Base-by-base conservation (phyloP, 768 basidiomycete species). In the Mrakia hoshinonis region DNA sequence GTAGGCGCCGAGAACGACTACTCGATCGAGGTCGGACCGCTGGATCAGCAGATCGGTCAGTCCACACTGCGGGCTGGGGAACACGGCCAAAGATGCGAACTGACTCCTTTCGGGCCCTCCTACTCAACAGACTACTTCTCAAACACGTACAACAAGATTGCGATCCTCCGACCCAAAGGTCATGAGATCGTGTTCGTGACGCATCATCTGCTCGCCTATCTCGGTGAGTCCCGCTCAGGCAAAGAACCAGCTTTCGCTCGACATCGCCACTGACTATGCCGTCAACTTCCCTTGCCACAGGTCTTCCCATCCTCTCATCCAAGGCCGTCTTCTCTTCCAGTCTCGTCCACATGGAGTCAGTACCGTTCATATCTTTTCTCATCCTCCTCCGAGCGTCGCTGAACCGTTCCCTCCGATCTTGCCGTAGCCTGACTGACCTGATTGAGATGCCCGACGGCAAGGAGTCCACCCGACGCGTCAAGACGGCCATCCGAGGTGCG, bases 121-220 rank as follows among this genome's bases (percentile, higher is more conserved):
- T 36, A 31, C 20, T 18, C 26, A 31, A 0, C 51, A 69, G 62
- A 69, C 62, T n/a, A 20, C 24, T 69, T 69, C 48, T 51, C 51
- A 18, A 43, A 29, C 20, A 68, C 67, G 15, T 68, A 68, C 61
- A 48, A 12, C 48, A 47, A 51, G 48, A 34, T 69, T 20, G 34
- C 62, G 34, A 46, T 69, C 31, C 36, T 69, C 31, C 47, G 68
- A 49, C 46, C 68, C 22, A 69, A 69, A 26, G 36, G 34, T 7
- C 68, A 54, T 4, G 68, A 69, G 60, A 64, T 69, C 20, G 55
- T 69, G 0, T 69, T 60, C 51, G 47, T 63, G 18, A 69, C 68
- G 34, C 34, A 48, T 13, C 39, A 43, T 24, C 60, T 69, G 18
- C 39, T 69, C 24, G 22, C 29, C 36, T 69, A 61, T 47, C 62